phyloP scores from a whole-genome alignment of 2,329 filamentous ascomycete genomes.

The Calonectria leucothoes region DNA sequence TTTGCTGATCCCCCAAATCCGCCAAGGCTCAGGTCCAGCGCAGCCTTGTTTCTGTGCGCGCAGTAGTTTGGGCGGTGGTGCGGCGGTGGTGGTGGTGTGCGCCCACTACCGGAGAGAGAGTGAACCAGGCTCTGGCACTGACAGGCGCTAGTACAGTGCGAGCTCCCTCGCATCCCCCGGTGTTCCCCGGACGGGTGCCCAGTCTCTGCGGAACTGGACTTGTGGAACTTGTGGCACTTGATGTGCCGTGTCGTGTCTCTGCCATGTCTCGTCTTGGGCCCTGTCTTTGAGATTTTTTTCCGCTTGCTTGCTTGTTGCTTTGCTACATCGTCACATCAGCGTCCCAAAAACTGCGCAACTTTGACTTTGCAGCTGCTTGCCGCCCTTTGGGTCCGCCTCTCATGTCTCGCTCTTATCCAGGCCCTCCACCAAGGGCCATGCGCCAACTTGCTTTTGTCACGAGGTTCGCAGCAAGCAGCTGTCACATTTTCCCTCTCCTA shows the following conservation, averaged over 20 bases:
- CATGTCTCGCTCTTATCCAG: not conserved
- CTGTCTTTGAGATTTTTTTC: conserved; percentile 12
- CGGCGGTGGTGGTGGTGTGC: conserved; percentile 6
- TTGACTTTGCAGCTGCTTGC: not conserved
- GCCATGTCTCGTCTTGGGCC: not conserved
- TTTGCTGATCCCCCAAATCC: not conserved
- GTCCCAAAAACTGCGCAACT: not conserved
- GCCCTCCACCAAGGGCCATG: not conserved
- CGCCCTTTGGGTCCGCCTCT: not conserved
- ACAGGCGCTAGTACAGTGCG: not conserved
- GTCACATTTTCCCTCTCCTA: too few relatives aligned
- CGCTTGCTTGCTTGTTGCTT: conserved; percentile 4
- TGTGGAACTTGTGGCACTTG: conserved; percentile 2
- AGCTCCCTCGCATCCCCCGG: conserved; percentile 1
- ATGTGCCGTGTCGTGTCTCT: conserved; percentile 14
- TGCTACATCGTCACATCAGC: conserved; percentile 5
- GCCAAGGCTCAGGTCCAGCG: not conserved
- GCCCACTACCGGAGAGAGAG: not conserved
- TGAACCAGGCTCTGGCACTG: not conserved
- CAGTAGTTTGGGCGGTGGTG: conserved; percentile 3
- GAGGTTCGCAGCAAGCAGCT: not conserved
- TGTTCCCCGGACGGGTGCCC: conserved; percentile 13
- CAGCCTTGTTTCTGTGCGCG: conserved; percentile 5
- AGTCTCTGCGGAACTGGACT: not conserved
- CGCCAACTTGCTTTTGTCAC: conserved; percentile 5